Evolutionary conservation across 169 alveolate species (phyloP).

Genomic region (Plasmodium cynomolgi): DNA sequence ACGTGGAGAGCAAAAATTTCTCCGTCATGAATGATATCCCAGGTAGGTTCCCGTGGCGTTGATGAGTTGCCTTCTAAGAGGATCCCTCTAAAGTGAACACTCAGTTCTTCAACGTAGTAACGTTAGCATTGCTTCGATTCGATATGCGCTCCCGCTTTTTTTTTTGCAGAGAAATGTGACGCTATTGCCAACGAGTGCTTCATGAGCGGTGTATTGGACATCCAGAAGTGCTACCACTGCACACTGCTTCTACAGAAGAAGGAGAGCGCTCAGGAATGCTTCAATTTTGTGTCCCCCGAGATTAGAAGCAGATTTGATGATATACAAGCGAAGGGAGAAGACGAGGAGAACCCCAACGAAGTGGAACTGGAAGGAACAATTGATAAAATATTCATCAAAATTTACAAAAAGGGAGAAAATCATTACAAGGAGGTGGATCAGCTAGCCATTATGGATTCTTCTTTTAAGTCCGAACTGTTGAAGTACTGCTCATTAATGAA

Average conservation of each 20-base stretch:
- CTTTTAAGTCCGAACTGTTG: background rate
- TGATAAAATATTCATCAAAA: background rate
- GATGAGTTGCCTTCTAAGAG: background rate
- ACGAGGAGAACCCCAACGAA: background rate
- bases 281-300: background rate
- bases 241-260: background rate
- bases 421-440: background rate
- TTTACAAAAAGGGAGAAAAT: background rate
- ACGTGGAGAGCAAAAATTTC: background rate
- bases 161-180: background rate
- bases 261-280: background rate
- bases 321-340: background rate
- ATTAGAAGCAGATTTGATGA: background rate
- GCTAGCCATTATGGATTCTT: background rate
- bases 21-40: background rate
- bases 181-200: background rate
- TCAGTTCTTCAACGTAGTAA: background rate
- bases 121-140: background rate
- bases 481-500: constrained; percentile 8
- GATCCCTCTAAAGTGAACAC: background rate
- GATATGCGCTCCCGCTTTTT: background rate
- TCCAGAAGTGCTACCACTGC: constrained; percentile 2
- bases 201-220: background rate
- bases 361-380: background rate
- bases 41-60: background rate